Evolutionary conservation across 495 filamentous ascomycete genomes (phyloP), one percentile per base, ranked within the genome.

Genomic region (Talaromyces stipitatus): DNA sequence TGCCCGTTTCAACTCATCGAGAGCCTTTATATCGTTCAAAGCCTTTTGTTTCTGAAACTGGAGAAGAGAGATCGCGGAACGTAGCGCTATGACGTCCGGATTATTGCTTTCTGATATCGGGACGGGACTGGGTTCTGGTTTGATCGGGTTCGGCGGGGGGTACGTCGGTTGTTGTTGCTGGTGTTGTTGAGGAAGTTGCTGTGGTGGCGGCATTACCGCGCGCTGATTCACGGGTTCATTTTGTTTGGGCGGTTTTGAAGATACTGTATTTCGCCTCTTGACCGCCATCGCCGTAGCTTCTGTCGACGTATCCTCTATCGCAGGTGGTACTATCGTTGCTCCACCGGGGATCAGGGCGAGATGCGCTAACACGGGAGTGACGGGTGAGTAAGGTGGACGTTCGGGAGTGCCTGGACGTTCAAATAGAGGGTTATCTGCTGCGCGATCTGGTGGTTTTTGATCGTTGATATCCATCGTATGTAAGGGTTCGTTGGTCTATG

Each of bases 11-110:
- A 86, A 76, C 50, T 72, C 66, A 59, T 85, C 77, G 14, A 95
- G 73, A 1, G 75, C 69, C 57, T 75, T 75, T 41, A 95, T 82
- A 68, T 95, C 90, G 18, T 77, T 75, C n/a, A 81, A 65, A 14
- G 85, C 85, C 66, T 88, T 88, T 60, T 85, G 80, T 47, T 85
- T 86, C 71, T 96, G 91, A 45, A 94, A 72, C 72, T 92, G 89
- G 29, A 96, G 74, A 46, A 95, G 85, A 3, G 85, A 83, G 61
- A 95, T 88, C 3, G 91, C 86, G 20, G 85, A 85, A 33, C 85
- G 82, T 26, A 96, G 76, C 3, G 91, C 91, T 22, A 95, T 85
- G 1, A 85, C 90, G 73, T 96, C 91, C 4, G 89, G 83, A 62
- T 95, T 95, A 50, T 82, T 77, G 60, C 84, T 85, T 67, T 90